Percentiles rank a stretch among this genome's conserved stretches.
These are phyloP conservation scores for Aspergillus flavus DNA, from an alignment of 2,329 filamentous ascomycete species.

Conservation along the genomic window DNA sequence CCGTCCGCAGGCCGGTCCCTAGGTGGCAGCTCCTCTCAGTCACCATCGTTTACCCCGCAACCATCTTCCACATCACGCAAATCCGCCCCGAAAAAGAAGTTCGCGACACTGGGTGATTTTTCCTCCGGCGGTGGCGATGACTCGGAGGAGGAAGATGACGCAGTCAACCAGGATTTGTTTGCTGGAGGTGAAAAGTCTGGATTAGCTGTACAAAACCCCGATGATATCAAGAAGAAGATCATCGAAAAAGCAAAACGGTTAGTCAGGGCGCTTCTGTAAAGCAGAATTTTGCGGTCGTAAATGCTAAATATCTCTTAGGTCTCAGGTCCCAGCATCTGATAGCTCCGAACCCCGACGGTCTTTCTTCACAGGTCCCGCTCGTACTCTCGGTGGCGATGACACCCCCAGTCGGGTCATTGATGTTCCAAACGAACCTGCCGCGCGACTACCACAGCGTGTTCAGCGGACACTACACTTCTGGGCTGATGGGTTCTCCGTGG, in stretches of 20 bases:
- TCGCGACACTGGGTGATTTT: constrained; percentile 52
- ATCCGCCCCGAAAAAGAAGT: constrained; percentile 45
- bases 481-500: constrained; percentile 67
- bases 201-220: constrained; percentile 67
- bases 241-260: constrained; percentile 49
- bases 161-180: constrained; percentile 60
- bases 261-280: constrained; percentile 10
- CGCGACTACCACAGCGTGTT: constrained; percentile 53
- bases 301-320: constrained; percentile 24
- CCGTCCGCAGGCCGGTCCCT: constrained; percentile 35
- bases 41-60: constrained; percentile 33
- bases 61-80: constrained; percentile 33
- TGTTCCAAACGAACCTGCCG: constrained; percentile 49
- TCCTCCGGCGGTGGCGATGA: constrained; percentile 40
- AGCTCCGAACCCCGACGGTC: constrained; percentile 46
- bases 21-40: constrained; percentile 32
- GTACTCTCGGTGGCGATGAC: constrained; percentile 68
- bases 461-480: constrained; percentile 65
- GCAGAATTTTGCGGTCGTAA: neutral
- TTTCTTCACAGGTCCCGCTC: constrained; percentile 63
- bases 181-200: constrained; percentile 69
- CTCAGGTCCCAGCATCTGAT: constrained; percentile 39
- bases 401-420: constrained; percentile 60
- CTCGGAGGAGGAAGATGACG: constrained; percentile 55
- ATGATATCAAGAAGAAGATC: constrained; percentile 56